Conservation (phyloP, 1,139 yeast genomes). For the Blastobotrys ciferrii region DNA sequence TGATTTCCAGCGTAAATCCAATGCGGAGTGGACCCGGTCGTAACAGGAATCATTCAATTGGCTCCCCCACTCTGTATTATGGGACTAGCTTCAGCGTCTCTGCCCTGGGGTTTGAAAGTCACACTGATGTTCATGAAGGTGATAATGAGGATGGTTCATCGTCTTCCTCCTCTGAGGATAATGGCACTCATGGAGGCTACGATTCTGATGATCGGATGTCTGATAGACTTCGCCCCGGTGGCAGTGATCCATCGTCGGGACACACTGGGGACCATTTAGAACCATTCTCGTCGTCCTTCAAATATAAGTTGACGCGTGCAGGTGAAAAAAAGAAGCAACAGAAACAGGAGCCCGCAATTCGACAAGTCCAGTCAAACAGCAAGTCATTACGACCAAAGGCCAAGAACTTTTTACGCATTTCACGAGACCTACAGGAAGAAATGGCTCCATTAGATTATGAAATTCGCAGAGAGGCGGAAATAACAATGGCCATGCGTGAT, state of each 20-base stretch:
- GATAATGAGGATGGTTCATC: not conserved
- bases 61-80: constrained; percentile 21
- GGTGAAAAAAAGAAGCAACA: not conserved
- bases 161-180: constrained; percentile 23
- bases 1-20: not conserved
- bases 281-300: constrained; percentile 1
- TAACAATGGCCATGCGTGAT: constrained; percentile 34
- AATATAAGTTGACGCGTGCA: constrained; percentile 5
- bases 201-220: constrained; percentile 33
- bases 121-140: constrained; percentile 11
- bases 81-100: constrained; percentile 31
- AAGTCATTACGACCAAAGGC: constrained; percentile 33
- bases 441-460: constrained; percentile 36
- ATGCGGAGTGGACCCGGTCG: not conserved
- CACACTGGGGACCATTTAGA: not conserved
- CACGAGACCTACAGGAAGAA: constrained; percentile 36
- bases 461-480: constrained; percentile 35
- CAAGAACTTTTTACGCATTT: constrained; percentile 33
- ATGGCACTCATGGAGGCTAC: constrained; percentile 17
- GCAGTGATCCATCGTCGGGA: not conserved
- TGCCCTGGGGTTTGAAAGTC: constrained; percentile 27
- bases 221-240: constrained; percentile 16
- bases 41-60: constrained; percentile 3
- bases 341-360: constrained; percentile 13
- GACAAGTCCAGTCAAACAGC: constrained; percentile 20